Conservation (phyloP, 345 rosid species). For the Salix caprea region DNA sequence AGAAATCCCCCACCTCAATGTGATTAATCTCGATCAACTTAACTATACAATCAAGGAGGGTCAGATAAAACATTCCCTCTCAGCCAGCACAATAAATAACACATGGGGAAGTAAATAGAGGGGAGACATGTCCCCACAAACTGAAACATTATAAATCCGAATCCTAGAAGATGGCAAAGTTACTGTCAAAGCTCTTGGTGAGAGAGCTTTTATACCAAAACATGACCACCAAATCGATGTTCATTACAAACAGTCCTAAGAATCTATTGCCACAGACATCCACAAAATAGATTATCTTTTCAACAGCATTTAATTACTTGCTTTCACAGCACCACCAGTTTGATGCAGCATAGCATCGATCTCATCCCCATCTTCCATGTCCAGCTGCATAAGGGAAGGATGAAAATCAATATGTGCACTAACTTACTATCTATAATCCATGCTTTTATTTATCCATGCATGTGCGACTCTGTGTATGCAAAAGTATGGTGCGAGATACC, state of each 20-base stretch:
- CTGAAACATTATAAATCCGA: background rate
- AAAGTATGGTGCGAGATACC: constrained; percentile 27
- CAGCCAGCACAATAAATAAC: background rate
- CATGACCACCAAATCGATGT: background rate
- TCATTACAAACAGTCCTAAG: background rate
- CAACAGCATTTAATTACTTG: background rate
- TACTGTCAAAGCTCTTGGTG: background rate
- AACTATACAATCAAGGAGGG: background rate
- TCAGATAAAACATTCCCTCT: background rate
- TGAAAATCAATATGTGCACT: background rate
- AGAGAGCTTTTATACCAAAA: background rate
- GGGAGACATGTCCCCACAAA: background rate
- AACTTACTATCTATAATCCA: background rate
- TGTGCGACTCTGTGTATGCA: background rate
- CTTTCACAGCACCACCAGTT: constrained; percentile 45
- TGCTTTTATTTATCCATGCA: background rate
- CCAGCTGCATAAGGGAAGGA: constrained; percentile 38
- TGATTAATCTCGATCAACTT: background rate
- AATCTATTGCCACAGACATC: background rate
- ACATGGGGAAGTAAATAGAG: background rate
- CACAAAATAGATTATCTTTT: background rate
- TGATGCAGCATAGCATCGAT: constrained; percentile 87
- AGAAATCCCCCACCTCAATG: no score
- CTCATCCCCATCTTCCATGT: constrained; percentile 90
- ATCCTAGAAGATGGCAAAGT: background rate